Base-by-base conservation (phyloP, 371 early-diverging fungal genomes). In the Aphelidium insulamus region DNA sequence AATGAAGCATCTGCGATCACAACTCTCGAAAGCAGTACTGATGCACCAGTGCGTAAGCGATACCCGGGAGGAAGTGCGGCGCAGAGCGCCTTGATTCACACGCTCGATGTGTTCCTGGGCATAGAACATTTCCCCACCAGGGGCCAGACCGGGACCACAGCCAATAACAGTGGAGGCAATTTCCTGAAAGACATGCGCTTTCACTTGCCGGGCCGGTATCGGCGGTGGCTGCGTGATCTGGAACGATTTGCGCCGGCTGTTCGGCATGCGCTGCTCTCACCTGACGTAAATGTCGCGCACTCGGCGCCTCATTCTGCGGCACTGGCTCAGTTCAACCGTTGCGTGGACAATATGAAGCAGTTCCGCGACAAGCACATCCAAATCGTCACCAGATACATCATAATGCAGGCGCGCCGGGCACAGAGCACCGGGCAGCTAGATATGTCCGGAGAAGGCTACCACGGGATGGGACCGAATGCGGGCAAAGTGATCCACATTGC, bases 1-100 rank as follows among this genome's bases (percentile, higher is more conserved):
- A n/a, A n/a, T n/a, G n/a, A n/a, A n/a, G n/a, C n/a, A n/a, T n/a
- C n/a, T n/a, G n/a, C n/a, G n/a, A n/a, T n/a, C n/a, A n/a, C n/a
- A n/a, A n/a, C n/a, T n/a, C n/a, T n/a, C n/a, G n/a, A n/a, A n/a
- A n/a, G n/a, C n/a, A n/a, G n/a, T n/a, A n/a, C n/a, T n/a, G n/a
- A n/a, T n/a, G n/a, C n/a, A n/a, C n/a, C n/a, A n/a, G n/a, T n/a
- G n/a, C n/a, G n/a, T n/a, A n/a, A n/a, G n/a, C n/a, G n/a, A 30
- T 81, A 81, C 51, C 77, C 90, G 1, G 94, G 94, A 16, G 91
- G 84, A 0, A 81, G 82, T 49, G 94, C 97, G 3, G 97, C 86
- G 2, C 94, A 95, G 49, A 79, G 78, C 21, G 69, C 92, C 16
- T 40, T 90, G 36, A 83, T 95, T 32, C 94, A 91, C 41, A 69